A percentile compares a stretch with the other conserved stretches of the same genome.
Evolutionary conservation across 345 rosid genomes (phyloP).

Genomic region (Hirschfeldia incana): DNA sequence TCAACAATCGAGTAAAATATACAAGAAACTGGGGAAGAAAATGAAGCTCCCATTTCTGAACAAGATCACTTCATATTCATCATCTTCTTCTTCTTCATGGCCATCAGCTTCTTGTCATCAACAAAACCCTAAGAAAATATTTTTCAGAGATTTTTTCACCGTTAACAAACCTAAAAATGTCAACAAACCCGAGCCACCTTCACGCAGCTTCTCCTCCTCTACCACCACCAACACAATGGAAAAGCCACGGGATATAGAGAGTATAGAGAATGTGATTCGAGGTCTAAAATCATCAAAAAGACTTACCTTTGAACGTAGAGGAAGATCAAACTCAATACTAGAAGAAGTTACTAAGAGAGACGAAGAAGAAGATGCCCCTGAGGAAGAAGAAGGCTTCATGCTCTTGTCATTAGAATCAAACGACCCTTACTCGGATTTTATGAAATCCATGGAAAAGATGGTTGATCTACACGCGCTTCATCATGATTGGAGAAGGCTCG

Average conservation of each 20-base stretch:
- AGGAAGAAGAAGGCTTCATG: slow-evolving; percentile 59
- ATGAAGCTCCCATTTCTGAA: slow-evolving; percentile 48
- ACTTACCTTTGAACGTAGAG: slow-evolving; percentile 67
- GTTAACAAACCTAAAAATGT: slow-evolving; percentile 43
- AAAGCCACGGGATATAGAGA: slow-evolving; percentile 35
- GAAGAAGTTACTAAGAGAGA: slow-evolving; percentile 40
- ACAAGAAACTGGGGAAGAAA: slow-evolving; percentile 18
- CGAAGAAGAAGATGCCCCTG: slow-evolving; percentile 17
- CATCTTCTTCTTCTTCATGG: slow-evolving; percentile 21
- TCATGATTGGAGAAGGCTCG: slow-evolving; percentile 68
- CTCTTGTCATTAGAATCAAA: slow-evolving; percentile 71
- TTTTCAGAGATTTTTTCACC: slow-evolving; percentile 48
- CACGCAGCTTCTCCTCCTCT: slow-evolving; percentile 56
- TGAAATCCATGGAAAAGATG: slow-evolving; percentile 92
- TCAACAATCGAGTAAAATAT: not conserved
- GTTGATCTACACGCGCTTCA: slow-evolving; percentile 63
- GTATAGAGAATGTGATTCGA: slow-evolving; percentile 54
- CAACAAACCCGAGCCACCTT: slow-evolving; percentile 53
- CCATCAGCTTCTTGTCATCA: slow-evolving; percentile 40
- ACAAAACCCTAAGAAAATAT: slow-evolving; percentile 25
- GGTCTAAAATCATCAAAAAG: slow-evolving; percentile 64
- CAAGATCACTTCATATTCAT: slow-evolving; percentile 28
- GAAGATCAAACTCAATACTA: slow-evolving; percentile 66
- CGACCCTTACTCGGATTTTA: slow-evolving; percentile 77
- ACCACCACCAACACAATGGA: slow-evolving; percentile 31